Evolutionary conservation across 768 basidiomycete species (phyloP), one percentile per base, ranked within the genome.

Genomic region (Favolaschia claudopus): DNA sequence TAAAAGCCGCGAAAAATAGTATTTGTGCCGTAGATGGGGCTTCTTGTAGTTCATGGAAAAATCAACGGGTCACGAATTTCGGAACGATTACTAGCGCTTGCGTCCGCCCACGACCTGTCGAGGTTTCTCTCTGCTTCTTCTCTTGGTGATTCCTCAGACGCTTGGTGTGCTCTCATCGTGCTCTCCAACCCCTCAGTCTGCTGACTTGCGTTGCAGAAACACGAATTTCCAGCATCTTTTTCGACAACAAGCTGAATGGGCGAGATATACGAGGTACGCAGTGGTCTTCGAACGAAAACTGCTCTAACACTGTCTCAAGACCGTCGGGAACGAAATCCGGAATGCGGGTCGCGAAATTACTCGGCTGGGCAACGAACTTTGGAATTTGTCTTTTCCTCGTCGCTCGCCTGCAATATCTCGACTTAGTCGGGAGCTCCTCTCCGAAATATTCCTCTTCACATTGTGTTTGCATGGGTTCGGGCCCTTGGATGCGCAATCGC

Each of bases 371-470:
- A 27, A 17, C 31, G 34, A 58, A 22, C 50, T 34, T 25, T 55
- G 47, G 37, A 48, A 22, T 15, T 27, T 59, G 22, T 32, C 58
- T 2, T 60, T 60, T 36, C 24, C 42, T 27, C 52, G 45, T 15
- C 33, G 40, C 1, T 40, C 32, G 7, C 60, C 60, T 5, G n/a
- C n/a, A n/a, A 47, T 61, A 13, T 13, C 38, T 17, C 42, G 37
- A 24, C 54, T 61, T 31, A 19, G 54, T 31, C 7, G 6, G 5
- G 60, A 60, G 7, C 28, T 64, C 17, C 58, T 64, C 32, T 28
- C 37, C 4, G 63, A 64, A 29, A 57, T 64, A 19, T 64, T 64
- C 38, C 9, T 39, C 45, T 49, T 45, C 34, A 24, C 17, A 37
- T 31, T 64, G 5, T 38, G 32, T 22, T 10, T 36, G 39, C 22